phyloP scores from a whole-genome alignment of 306 rosid species.

The Vachellia collinsii region DNA sequence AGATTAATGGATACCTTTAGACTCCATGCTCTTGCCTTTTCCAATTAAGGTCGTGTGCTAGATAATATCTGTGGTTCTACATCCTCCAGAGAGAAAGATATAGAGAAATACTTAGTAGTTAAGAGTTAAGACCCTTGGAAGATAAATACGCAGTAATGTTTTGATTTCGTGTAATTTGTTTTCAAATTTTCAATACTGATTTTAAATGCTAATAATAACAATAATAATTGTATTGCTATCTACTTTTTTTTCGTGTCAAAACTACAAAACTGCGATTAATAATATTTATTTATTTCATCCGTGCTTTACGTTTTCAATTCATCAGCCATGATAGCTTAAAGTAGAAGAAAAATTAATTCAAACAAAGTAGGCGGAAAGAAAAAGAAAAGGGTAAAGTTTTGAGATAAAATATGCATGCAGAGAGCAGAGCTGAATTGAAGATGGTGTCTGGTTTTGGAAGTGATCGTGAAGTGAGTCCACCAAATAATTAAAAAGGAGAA shows the following conservation, averaged over 20 bases:
- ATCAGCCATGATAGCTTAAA: background rate
- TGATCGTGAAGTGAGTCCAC: background rate
- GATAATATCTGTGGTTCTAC: constrained; percentile 3
- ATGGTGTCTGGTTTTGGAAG: background rate
- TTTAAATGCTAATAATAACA: no score
- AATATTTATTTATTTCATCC: no score
- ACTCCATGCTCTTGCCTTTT: constrained; percentile 8
- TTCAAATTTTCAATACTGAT: no score
- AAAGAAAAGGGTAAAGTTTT: background rate
- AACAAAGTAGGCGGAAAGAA: background rate
- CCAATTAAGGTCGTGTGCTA: background rate
- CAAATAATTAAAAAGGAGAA: background rate
- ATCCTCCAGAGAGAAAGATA: background rate
- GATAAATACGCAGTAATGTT: background rate
- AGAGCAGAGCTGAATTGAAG: background rate
- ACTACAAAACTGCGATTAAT: no score
- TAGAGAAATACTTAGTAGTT: background rate
- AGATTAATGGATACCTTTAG: constrained; percentile 1
- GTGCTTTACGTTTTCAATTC: no score
- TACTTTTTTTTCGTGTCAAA: no score
- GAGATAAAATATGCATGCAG: background rate
- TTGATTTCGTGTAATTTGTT: no score
- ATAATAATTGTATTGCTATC: no score
- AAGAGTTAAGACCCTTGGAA: background rate
- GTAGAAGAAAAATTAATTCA: background rate